These are phyloP conservation scores for Metschnikowia orientalis DNA, from an alignment of 805 yeast genomes.

Conservation along the genomic window DNA sequence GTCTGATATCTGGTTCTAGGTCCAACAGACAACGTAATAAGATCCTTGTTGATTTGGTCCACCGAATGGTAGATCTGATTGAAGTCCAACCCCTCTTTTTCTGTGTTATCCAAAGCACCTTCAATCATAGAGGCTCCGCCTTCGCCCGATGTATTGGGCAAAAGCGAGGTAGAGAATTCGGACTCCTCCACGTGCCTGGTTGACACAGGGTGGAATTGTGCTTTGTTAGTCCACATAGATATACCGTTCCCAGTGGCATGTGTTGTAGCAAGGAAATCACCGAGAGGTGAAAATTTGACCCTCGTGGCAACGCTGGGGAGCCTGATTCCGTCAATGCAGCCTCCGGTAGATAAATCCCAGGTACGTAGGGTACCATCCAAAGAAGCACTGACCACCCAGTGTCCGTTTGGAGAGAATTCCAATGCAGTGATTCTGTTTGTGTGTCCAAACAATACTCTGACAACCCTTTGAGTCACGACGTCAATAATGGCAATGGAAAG, in stretches of 20 bases:
- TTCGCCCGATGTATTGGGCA: constrained; percentile 79
- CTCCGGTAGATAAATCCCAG: constrained; percentile 97
- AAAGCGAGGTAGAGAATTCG: constrained; percentile 56
- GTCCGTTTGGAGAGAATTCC: constrained; percentile 91
- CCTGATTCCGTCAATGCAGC: constrained; percentile 87
- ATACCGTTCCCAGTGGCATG: constrained; percentile 91
- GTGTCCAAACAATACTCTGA: constrained; percentile 88
- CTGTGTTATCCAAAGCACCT: constrained; percentile 62
- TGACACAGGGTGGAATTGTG: constrained; percentile 75
- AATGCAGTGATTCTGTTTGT: constrained; percentile 79
- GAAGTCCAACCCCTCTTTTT: constrained; percentile 28
- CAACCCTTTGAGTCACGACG: constrained; percentile 70
- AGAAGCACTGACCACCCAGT: constrained; percentile 85
- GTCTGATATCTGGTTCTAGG: constrained; percentile 80
- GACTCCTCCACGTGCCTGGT: constrained; percentile 72
- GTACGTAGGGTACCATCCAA: constrained; percentile 87
- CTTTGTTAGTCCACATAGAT: constrained; percentile 84
- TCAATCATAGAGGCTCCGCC: constrained; percentile 68
- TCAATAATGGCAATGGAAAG: constrained; percentile 81
- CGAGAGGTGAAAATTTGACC: constrained; percentile 77
- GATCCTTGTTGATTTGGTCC: constrained; percentile 56
- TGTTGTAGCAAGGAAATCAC: constrained; percentile 87
- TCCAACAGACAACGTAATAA: constrained; percentile 71
- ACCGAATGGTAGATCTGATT: constrained; percentile 45
- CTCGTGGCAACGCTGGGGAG: constrained; percentile 77